Percentiles rank a stretch among this genome's conserved stretches.
Evolutionary conservation across 2,329 filamentous ascomycete genomes (phyloP).

Genomic region (Pezicula radicicola): DNA sequence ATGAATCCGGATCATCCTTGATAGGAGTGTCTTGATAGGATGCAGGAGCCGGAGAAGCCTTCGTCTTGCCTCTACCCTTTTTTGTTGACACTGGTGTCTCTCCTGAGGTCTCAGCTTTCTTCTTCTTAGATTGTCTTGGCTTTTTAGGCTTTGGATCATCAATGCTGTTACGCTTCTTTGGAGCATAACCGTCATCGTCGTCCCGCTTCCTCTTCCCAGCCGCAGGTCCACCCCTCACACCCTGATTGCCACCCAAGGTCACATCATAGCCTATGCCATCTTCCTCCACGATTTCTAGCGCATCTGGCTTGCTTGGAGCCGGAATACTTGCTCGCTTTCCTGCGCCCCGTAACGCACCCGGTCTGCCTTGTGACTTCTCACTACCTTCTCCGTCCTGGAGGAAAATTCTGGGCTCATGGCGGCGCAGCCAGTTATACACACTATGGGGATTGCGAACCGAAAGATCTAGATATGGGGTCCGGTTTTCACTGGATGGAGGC

Average conservation of each 20-base stretch:
- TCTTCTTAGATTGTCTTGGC: conserved; percentile 19
- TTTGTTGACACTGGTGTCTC: conserved; percentile 41
- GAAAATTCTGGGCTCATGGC: conserved; percentile 81
- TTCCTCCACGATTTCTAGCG: conserved; percentile 32
- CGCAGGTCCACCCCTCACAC: conserved; percentile 16
- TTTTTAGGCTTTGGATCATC: conserved; percentile 23
- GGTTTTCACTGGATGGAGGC: conserved; percentile 29
- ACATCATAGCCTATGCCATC: conserved; percentile 31
- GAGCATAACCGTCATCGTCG: conserved; percentile 60
- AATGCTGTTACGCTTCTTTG: conserved; percentile 44
- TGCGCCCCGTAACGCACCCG: conserved; percentile 29
- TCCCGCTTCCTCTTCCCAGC: conserved; percentile 38
- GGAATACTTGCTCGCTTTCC: conserved; percentile 30
- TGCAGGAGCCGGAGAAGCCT: conserved; percentile 23
- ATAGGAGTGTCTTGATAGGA: no score
- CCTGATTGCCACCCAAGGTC: conserved; percentile 15
- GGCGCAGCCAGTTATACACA: conserved; percentile 92
- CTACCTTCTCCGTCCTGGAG: conserved; percentile 52
- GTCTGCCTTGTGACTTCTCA: conserved; percentile 38
- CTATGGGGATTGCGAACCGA: conserved; percentile 78
- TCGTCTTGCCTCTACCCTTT: conserved; percentile 57
- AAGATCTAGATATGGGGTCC: conserved; percentile 41
- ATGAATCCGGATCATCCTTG: no score
- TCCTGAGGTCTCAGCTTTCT: conserved; percentile 12
- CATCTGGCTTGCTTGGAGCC: conserved; percentile 26